Evolutionary conservation across 805 yeast species (phyloP).

Genomic region (Wickerhamomyces strasburgensis): DNA sequence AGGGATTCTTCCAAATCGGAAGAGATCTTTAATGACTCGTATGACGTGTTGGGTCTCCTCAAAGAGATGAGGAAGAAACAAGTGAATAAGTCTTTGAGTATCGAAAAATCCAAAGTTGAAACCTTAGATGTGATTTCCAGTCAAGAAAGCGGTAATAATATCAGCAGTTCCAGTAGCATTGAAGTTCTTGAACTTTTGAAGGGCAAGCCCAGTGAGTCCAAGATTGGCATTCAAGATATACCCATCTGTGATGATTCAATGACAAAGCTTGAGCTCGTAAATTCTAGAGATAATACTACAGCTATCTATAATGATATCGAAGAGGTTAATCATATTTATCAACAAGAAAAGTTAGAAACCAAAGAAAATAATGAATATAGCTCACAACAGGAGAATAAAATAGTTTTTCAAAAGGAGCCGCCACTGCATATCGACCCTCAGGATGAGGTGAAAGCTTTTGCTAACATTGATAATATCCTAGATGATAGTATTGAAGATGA

Average conservation of each 20-base stretch:
- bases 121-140: neutral
- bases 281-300: neutral
- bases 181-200: conserved; percentile 2
- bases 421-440: too few relatives aligned
- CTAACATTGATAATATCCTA: conserved; percentile 3
- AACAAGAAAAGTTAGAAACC: conserved; percentile 4
- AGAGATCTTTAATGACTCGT: neutral
- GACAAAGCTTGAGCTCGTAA: conserved; percentile 2
- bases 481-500: conserved; percentile 12
- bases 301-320: conserved; percentile 11
- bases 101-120: neutral
- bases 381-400: too few relatives aligned
- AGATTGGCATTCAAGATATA: too few relatives aligned
- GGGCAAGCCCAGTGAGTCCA: too few relatives aligned
- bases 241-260: neutral
- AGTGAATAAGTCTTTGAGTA: neutral
- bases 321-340: conserved; percentile 12
- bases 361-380: conserved; percentile 2
- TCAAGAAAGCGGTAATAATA: neutral
- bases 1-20: neutral
- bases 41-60: neutral
- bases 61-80: neutral
- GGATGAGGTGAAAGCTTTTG: neutral
- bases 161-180: conserved; percentile 1
- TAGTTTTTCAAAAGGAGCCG: too few relatives aligned